These are phyloP conservation scores for Talaromyces rugulosus DNA, from an alignment of 2,329 filamentous ascomycete genomes.

Conservation along the genomic window DNA sequence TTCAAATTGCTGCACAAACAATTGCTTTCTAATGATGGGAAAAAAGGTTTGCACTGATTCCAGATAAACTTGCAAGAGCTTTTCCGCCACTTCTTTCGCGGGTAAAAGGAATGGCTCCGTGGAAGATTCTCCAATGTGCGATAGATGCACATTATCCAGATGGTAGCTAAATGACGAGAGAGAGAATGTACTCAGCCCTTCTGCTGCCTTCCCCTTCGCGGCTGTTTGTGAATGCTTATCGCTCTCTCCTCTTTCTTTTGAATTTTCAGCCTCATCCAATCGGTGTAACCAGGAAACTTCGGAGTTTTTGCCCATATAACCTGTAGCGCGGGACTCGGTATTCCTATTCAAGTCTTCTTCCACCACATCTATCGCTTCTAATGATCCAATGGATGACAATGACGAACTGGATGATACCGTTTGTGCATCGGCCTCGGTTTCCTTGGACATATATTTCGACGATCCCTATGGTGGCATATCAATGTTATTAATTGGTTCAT, in stretches of 20 bases:
- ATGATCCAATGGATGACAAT: slow-evolving; percentile 33
- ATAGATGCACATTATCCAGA: slow-evolving; percentile 35
- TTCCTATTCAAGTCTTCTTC: slow-evolving; percentile 39
- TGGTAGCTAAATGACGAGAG: slow-evolving; percentile 30
- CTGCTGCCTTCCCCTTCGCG: no score
- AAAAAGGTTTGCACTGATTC: slow-evolving; percentile 37
- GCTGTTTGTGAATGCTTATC: background rate
- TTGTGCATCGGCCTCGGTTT: no score
- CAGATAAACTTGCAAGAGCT: slow-evolving; percentile 37
- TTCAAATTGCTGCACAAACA: slow-evolving; percentile 36
- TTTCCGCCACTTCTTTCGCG: slow-evolving; percentile 31
- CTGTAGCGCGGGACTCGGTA: slow-evolving; percentile 30
- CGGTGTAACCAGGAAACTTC: slow-evolving; percentile 41
- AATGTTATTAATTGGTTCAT: no score
- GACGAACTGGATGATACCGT: slow-evolving; percentile 14
- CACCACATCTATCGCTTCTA: slow-evolving; percentile 37
- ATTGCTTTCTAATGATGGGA: slow-evolving; percentile 33
- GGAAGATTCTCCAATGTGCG: slow-evolving; percentile 26
- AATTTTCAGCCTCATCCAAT: slow-evolving; percentile 27
- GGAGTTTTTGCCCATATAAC: slow-evolving; percentile 42
- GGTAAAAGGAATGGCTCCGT: no score
- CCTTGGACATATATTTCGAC: no score
- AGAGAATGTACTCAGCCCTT: no score
- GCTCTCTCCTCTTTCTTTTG: background rate
- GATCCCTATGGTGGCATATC: no score